Percentiles rank a stretch among this genome's conserved stretches.
Conservation (phyloP, 495 filamentous ascomycete genomes). For the Hyaloscypha bicolor region DNA sequence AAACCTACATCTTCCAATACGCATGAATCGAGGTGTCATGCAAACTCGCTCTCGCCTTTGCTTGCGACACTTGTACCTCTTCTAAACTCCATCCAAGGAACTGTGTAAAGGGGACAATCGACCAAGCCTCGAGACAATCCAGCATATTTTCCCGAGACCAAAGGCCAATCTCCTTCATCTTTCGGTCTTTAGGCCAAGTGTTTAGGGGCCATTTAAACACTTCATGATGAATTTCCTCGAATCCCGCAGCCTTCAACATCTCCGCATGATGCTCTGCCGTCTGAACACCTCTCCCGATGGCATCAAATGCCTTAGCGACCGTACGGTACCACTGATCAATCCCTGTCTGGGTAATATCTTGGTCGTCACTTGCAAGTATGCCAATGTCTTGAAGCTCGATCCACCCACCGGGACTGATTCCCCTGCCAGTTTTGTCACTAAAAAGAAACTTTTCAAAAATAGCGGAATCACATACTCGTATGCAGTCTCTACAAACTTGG, state of each 20-base stretch:
- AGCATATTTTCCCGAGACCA: constrained; percentile 45
- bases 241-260: constrained; percentile 55
- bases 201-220: constrained; percentile 51
- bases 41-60: constrained; percentile 9
- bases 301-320: constrained; percentile 6
- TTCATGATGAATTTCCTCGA: constrained; percentile 56
- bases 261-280: constrained; percentile 20
- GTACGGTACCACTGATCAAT: constrained; percentile 29
- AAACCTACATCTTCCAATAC: constrained; percentile 12
- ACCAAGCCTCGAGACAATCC: constrained; percentile 42
- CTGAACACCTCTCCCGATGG: neutral
- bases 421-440: neutral
- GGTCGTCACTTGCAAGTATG: constrained; percentile 31
- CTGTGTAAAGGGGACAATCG: constrained; percentile 37
- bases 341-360: constrained; percentile 32
- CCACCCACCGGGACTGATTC: constrained; percentile 49
- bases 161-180: constrained; percentile 48
- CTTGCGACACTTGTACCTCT: constrained; percentile 1
- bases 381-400: constrained; percentile 48
- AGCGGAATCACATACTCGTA: constrained; percentile 46
- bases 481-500: constrained; percentile 40
- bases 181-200: constrained; percentile 49
- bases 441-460: neutral
- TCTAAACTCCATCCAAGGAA: constrained; percentile 7
- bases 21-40: constrained; percentile 2